Conservation (phyloP, 768 basidiomycete species). For the Zangia roseola region DNA sequence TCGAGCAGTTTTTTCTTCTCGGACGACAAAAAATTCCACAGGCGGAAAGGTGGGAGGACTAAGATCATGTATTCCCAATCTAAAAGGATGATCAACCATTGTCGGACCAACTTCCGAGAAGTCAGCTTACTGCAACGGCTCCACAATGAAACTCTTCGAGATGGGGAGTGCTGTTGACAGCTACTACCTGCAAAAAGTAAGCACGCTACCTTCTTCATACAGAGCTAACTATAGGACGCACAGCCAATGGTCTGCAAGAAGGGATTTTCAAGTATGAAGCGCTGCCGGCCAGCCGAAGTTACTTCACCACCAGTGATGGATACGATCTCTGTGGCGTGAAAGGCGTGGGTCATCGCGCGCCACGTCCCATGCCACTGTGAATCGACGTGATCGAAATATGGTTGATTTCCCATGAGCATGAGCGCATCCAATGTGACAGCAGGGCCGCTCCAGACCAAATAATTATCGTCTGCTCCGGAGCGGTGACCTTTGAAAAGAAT, state of each 20-base stretch:
- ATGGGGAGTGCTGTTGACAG: conserved; percentile 9
- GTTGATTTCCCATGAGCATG: conserved; percentile 7
- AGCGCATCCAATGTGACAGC: conserved; percentile 7
- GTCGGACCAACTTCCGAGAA: not conserved
- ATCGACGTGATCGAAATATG: conserved; percentile 2
- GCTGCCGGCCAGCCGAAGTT: not conserved
- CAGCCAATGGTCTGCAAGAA: conserved; percentile 23
- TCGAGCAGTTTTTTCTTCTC: conserved; percentile 5
- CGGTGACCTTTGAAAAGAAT: not conserved
- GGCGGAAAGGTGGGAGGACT: not conserved
- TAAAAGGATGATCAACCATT: not conserved
- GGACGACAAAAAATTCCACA: conserved; percentile 5
- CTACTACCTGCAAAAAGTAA: not conserved
- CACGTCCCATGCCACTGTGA: conserved; percentile 7
- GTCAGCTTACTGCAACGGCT: conserved; percentile 28
- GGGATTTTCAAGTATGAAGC: conserved; percentile 20
- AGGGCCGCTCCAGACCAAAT: conserved; percentile 17
- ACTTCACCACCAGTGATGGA: not conserved
- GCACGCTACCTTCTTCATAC: not conserved
- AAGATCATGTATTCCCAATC: conserved; percentile 21
- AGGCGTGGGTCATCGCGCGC: conserved; percentile 7
- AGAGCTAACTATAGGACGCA: conserved; percentile 7
- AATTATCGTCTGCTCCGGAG: conserved; percentile 1
- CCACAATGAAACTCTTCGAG: conserved; percentile 22
- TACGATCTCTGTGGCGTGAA: conserved; percentile 1